These are phyloP conservation scores for Xerocomus brunneocitrinus DNA, from an alignment of 768 basidiomycete species.

Conservation along the genomic window DNA sequence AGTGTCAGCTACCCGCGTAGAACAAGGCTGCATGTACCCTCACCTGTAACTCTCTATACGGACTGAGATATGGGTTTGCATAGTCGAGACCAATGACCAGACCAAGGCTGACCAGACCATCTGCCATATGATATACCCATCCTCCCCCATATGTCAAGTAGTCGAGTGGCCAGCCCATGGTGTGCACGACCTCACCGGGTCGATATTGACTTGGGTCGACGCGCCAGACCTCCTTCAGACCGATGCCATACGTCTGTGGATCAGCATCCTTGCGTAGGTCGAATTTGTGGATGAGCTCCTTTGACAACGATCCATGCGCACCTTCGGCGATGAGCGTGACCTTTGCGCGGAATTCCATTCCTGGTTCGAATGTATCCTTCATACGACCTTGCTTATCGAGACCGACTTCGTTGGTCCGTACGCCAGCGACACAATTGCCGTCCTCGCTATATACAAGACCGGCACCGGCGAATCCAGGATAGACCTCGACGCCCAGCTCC, in stretches of 20 bases:
- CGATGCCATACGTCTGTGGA: slow-evolving; percentile 94
- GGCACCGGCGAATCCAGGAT: slow-evolving; percentile 95
- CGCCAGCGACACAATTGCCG: slow-evolving; percentile 44
- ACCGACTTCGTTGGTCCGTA: slow-evolving; percentile 92
- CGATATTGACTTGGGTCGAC: slow-evolving; percentile 60
- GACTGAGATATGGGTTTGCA: slow-evolving; percentile 86
- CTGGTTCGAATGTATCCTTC: slow-evolving; percentile 90
- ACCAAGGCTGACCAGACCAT: slow-evolving; percentile 83
- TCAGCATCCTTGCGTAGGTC: slow-evolving; percentile 61
- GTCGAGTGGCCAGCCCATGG: slow-evolving; percentile 90
- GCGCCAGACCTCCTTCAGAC: slow-evolving; percentile 97
- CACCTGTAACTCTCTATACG: slow-evolving; percentile 91
- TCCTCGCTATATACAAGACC: slow-evolving; percentile 67
- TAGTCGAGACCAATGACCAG: slow-evolving; percentile 94
- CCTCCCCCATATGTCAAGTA: slow-evolving; percentile 78
- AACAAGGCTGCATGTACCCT: slow-evolving; percentile 16
- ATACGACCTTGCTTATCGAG: slow-evolving; percentile 68
- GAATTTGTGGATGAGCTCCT: slow-evolving; percentile 72
- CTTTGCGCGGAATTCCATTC: slow-evolving; percentile 92
- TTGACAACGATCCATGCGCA: slow-evolving; percentile 87
- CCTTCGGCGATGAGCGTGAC: slow-evolving; percentile 93
- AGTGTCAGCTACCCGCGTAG: slow-evolving; percentile 2
- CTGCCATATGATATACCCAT: slow-evolving; percentile 95
- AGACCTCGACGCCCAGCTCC: slow-evolving; percentile 85
- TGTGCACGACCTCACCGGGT: slow-evolving; percentile 82